Base-by-base conservation (phyloP, 306 rosid species). In the Glycine soja region DNA sequence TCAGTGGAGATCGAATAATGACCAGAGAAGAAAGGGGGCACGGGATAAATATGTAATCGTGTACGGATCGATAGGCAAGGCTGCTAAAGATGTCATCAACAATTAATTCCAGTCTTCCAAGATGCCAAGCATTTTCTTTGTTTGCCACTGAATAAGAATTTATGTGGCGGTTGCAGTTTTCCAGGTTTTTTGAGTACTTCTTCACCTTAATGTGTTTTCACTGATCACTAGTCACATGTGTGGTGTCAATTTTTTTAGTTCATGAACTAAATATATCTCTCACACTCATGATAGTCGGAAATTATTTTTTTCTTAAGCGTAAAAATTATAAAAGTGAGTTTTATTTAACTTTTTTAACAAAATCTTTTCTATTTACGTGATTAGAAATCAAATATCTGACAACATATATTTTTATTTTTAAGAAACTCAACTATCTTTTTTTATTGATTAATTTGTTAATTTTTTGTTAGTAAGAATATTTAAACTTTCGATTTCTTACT, bases 71-170 rank as follows among this genome's bases (percentile, higher is more conserved):
- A 76, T 7, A 15, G 15, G 4, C 73, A 54, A 54, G 77, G 70
- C 74, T 54, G 59, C 64, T 47, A 36, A 66, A 56, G 32, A 46
- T 66, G 15, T 74, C 32, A 74, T 24, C 10, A 53, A 46, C 40
- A 3, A 24, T 36, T 36, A 36, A 81, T 67, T 81, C 75, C 75
- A 16, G n/a, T 43, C 3, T 68, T 68, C 18, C 3, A 68, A 67
- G 74, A 76, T 76, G 82, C 81, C 71, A 46, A 9, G 51, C 51
- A 51, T 63, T 83, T 63, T 66, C 45, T 30, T 66, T 32, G 13
- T 42, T 38, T 53, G 61, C 34, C 70, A 61, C n/a, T 15, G 64
- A 83, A 52, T 83, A 45, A 77, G 86, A 71, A 83, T 69, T 77
- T 71, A 42, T 51, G 57, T 50, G n/a, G 14, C 42, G 61, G 38